Evolutionary conservation across 1,284 basidiomycete species (phyloP), one percentile per base, ranked within the genome.

Genomic region (Leccinum laetum): DNA sequence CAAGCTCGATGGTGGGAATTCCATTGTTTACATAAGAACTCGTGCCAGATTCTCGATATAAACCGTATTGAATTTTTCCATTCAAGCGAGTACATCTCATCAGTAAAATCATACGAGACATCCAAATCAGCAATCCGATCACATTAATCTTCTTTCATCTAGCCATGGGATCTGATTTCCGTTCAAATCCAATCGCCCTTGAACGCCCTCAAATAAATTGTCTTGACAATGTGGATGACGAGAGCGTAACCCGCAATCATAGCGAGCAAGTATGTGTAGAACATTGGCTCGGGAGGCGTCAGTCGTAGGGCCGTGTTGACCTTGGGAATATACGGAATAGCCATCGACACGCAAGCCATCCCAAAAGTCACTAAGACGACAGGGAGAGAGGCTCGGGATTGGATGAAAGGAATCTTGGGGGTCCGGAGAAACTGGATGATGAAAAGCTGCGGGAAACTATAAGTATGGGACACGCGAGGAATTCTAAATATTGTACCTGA

Each of bases 371-470:
- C 75, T 1, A 69, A 10, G 4, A 75, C 64, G n/a, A 75, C 70
- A 4, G 73, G 2, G 18, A 67, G 5, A 11, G 73, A 75, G 1
- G 73, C 76, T 32, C 76, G 74, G 10, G 73, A 75, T 55, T 78
- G 73, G 21, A 78, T 41, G 60, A 75, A 77, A 52, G 73, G 73
- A 55, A 77, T 59, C 62, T 77, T 75, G 55, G 60, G 66, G 7
- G 73, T 75, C 62, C 73, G 70, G 8, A 75, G 73, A 62, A 78
- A 77, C 49, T 75, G 73, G 21, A 75, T 78, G 39, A 75, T 75
- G 39, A 75, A 75, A 26, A 75, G 72, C 73, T 75, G 63, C n/a
- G 21, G 18, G 10, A n/a, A 37, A 21, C 2, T 11, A 21, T 75
- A 13, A 70, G 39, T 4, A 53, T 16, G 9, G 7, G 9, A 29